Evolutionary conservation across 495 filamentous ascomycete genomes (phyloP), one percentile per base, ranked within the genome.

Genomic region (Eremomyces bilateralis): DNA sequence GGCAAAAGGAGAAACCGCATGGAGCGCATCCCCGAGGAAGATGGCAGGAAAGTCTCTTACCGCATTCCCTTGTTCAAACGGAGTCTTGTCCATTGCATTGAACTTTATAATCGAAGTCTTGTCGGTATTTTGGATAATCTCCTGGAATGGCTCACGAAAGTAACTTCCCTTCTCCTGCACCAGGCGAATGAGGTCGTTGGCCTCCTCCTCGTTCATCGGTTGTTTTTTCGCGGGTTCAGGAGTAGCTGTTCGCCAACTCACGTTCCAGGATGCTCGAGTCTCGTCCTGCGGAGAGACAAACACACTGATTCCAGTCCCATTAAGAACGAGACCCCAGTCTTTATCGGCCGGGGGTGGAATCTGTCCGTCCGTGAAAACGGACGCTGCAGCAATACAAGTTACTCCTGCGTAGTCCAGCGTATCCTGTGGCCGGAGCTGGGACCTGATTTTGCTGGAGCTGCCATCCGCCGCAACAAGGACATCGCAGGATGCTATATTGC

Each of bases 11-110:
- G 47, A 55, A 15, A 62, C 52, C 1, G 55, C 56, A 35, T 62
- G 59, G 38, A 60, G 61, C 24, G 42, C 41, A 31, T 62, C 56
- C 1, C 59, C 59, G 17, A 62, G 47, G 35, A 60, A 62, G 13
- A 60, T 34, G n/a, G n/a, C n/a, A n/a, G n/a, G n/a, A n/a, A n/a
- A n/a, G n/a, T n/a, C n/a, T n/a, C n/a, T n/a, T 11, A 56, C 45
- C 6, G 8, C 18, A 11, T 35, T 3, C n/a, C 37, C n/a, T 20
- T 31, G 25, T 18, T 22, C 4, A 20, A 35, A 35, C 18, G 33
- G 33, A 15, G 20, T 11, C 27, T 43, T 43, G 31, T 43, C 41
- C 36, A 28, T 33, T 10, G 41, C 41, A 15, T 39, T 36, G 27
- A 43, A 39, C 22, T n/a, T n/a, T 22, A 15, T 32, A 13, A 42